Evolutionary conservation across 805 yeast genomes (phyloP).

Genomic region (Starmerella bacillaris): DNA sequence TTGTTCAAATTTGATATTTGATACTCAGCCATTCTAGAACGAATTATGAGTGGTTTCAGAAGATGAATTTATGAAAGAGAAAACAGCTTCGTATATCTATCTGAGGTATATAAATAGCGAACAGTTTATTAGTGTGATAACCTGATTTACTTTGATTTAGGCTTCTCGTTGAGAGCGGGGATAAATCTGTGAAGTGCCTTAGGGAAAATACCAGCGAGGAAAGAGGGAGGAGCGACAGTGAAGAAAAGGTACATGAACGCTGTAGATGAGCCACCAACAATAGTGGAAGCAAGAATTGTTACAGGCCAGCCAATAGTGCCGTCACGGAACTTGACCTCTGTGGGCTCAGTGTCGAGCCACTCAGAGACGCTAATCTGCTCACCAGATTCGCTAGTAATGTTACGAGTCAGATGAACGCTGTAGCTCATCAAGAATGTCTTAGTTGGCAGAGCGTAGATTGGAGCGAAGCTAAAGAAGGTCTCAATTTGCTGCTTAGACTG

Average conservation of each 20-base stretch:
- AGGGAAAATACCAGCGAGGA: conserved; percentile 10
- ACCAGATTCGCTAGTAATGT: conserved; percentile 10
- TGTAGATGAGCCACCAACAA: conserved; percentile 34
- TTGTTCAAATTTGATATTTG: no score
- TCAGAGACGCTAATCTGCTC: conserved; percentile 7
- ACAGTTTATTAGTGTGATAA: no score
- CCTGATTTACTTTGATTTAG: no score
- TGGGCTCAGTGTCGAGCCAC: conserved; percentile 14
- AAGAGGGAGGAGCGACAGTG: conserved; percentile 15
- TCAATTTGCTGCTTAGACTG: no score
- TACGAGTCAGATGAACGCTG: conserved; percentile 28
- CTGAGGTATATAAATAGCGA: no score
- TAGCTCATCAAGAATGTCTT: conserved; percentile 39
- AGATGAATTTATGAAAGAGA: no score
- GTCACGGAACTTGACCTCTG: conserved; percentile 36
- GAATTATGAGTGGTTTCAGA: no score
- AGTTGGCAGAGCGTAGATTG: conserved; percentile 13
- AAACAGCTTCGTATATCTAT: no score
- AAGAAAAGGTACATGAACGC: conserved; percentile 34
- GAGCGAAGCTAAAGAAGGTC: not conserved
- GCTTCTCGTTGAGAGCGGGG: conserved; percentile 2
- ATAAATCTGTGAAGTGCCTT: conserved; percentile 20
- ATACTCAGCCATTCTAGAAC: no score
- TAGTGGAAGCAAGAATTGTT: conserved; percentile 41
- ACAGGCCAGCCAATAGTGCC: conserved; percentile 48